phyloP scores from a whole-genome alignment of 2,329 filamentous ascomycete genomes.

The Lasiodiplodia citricola region DNA sequence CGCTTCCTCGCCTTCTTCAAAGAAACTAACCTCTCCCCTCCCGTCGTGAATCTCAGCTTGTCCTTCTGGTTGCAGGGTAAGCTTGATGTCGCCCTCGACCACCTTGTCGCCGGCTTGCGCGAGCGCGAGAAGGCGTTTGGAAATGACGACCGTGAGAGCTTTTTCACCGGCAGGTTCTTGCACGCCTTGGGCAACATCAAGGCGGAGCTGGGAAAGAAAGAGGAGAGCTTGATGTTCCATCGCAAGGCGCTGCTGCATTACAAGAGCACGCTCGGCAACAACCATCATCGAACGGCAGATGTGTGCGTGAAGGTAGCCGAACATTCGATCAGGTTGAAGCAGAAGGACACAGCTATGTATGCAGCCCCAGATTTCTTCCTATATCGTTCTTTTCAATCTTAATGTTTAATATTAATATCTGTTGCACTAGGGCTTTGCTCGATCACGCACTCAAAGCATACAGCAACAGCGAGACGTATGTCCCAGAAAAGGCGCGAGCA shows the following conservation, averaged over 20 bases:
- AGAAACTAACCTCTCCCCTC: conserved; percentile 27
- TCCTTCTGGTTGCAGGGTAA: conserved; percentile 31
- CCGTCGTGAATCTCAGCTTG: conserved; percentile 32
- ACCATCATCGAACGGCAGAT: conserved; percentile 31
- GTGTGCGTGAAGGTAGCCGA: conserved; percentile 28
- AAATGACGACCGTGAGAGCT: conserved; percentile 28
- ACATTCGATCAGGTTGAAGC: conserved; percentile 25
- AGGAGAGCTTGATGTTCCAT: conserved; percentile 29
- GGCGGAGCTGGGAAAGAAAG: conserved; percentile 19
- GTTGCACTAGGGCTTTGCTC: not conserved
- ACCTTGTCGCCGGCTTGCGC: conserved; percentile 25
- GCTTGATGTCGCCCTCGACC: conserved; percentile 22
- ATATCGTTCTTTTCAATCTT: too few relatives aligned
- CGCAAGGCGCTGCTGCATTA: conserved; percentile 28
- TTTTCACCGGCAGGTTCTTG: conserved; percentile 32
- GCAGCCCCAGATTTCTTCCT: not conserved
- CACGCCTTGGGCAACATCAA: conserved; percentile 32
- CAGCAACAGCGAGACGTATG: conserved; percentile 7
- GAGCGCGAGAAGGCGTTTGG: conserved; percentile 28
- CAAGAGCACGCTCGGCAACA: conserved; percentile 28
- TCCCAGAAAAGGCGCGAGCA: conserved; percentile 22
- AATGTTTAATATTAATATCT: too few relatives aligned
- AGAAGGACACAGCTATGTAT: conserved; percentile 17
- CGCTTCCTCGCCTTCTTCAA: conserved; percentile 27
- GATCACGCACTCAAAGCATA: not conserved